Base-by-base conservation (phyloP, 768 basidiomycete species). In the Favolaschia claudopus region DNA sequence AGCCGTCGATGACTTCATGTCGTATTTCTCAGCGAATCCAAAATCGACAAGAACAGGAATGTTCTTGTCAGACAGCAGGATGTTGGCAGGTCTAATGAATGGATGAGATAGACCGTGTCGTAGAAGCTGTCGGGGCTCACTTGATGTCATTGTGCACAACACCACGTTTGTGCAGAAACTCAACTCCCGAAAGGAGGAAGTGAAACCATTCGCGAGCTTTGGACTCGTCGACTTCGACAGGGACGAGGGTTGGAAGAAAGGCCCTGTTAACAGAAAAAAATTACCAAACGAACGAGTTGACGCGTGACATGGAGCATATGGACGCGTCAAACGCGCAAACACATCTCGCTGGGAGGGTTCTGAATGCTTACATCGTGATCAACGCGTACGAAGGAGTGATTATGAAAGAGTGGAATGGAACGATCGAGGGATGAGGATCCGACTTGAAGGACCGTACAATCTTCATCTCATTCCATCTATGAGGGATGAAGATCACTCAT, bases 391-490 rank as follows among this genome's bases (percentile, higher is more conserved):
- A 91, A 5, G 93, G 92, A 0, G 93, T 93, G 65, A 96, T 92
- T 70, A 96, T 89, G 81, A 99, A 98, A 4, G 92, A 90, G 68
- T 95, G 89, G 75, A 99, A 98, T 12, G 87, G 86, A 60, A 99
- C 91, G 74, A 99, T 90, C 60, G 92, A 92, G 0, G 95, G 95
- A 70, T 98, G 96, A 9, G 89, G 87, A 67, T 94, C 89, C 40
- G 86, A 76, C 77, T 91, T 91, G 73, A 98, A 87, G 12, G 87
- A 79, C 65, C 92, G 83, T 58, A 98, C 88, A 67, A 96, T 91
- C 82, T 96, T 96, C 95, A 96, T 96, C 79, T 98, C 95, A 70
- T 95, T 96, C 95, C 95, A 95, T 77, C 92, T 94, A 63, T 29
- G 20, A 14, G 22, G 17, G 58, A 19, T 24, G 22, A 15, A 22